A percentile compares a stretch with the other conserved stretches of the same genome.
Evolutionary conservation across 768 basidiomycete species (phyloP).

Genomic region (Russula abietina): DNA sequence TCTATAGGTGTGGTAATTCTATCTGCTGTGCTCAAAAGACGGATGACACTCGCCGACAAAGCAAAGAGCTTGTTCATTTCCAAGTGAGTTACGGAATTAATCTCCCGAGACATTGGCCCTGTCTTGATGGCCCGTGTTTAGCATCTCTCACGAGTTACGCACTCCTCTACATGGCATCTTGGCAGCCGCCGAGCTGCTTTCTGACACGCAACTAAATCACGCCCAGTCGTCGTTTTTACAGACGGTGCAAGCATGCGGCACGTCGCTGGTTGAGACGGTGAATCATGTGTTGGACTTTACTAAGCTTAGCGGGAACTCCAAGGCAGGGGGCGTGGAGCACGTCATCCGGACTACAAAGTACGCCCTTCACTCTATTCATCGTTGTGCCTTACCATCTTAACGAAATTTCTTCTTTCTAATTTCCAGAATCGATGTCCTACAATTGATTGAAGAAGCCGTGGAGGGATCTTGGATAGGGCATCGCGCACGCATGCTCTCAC

Average conservation of each 20-base stretch:
- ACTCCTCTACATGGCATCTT: conserved; percentile 94
- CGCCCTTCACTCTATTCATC: conserved; percentile 24
- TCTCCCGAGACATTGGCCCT: background rate
- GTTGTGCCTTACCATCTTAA: background rate
- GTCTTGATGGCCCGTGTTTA: conserved; percentile 29
- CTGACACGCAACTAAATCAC: conserved; percentile 74
- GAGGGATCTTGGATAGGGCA: conserved; percentile 95
- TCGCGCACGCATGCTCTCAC: conserved; percentile 65
- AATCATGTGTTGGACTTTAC: conserved; percentile 97
- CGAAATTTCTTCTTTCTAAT: background rate
- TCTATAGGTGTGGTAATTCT: conserved; percentile 77
- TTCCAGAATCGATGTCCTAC: conserved; percentile 62
- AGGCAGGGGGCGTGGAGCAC: conserved; percentile 71
- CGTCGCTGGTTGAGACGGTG: conserved; percentile 92
- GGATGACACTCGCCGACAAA: conserved; percentile 93
- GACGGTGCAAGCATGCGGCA: conserved; percentile 92
- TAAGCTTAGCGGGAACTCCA: conserved; percentile 82
- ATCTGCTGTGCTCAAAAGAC: conserved; percentile 83
- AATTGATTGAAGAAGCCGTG: conserved; percentile 81
- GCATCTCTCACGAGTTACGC: conserved; percentile 85
- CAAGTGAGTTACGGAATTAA: conserved; percentile 46
- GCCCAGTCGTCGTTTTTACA: conserved; percentile 83
- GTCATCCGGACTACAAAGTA: conserved; percentile 64
- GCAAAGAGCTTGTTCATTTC: conserved; percentile 90
- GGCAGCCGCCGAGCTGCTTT: conserved; percentile 86